Conservation (phyloP, 139 green algal genomes). For the Gonium pectorale region DNA sequence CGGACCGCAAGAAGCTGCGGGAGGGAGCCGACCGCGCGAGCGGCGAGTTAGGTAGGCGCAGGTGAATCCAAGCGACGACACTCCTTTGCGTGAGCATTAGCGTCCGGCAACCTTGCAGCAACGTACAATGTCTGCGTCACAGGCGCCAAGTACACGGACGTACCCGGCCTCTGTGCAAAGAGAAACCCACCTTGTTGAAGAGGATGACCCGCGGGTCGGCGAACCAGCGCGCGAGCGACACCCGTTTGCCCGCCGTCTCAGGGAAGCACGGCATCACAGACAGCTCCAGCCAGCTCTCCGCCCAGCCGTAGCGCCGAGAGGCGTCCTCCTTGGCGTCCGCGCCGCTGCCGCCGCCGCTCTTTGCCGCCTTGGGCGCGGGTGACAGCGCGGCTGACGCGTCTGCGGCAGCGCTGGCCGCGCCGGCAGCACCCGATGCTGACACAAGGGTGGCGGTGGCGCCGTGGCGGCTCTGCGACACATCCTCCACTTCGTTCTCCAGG, state of each 20-base stretch:
- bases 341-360: neutral
- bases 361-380: neutral
- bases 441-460: too few relatives aligned
- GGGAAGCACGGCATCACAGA: conserved; percentile 40
- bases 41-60: too few relatives aligned
- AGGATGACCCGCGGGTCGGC: conserved; percentile 32
- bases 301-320: conserved; percentile 29
- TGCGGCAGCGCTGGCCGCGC: too few relatives aligned
- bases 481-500: too few relatives aligned
- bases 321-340: neutral
- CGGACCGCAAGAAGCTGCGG: conserved; percentile 23
- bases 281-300: conserved; percentile 43
- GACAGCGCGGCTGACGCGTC: too few relatives aligned
- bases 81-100: too few relatives aligned
- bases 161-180: neutral
- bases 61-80: too few relatives aligned
- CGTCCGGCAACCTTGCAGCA: too few relatives aligned
- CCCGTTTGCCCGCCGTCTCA: conserved; percentile 2
- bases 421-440: too few relatives aligned
- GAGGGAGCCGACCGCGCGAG: too few relatives aligned
- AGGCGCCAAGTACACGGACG: neutral
- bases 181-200: conserved; percentile 29
- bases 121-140: neutral
- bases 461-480: too few relatives aligned
- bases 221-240: conserved; percentile 33